Percentiles rank a stretch among this genome's conserved stretches.
Conservation (phyloP, 2,329 filamentous ascomycete genomes). For the Aspergillus jensenii region DNA sequence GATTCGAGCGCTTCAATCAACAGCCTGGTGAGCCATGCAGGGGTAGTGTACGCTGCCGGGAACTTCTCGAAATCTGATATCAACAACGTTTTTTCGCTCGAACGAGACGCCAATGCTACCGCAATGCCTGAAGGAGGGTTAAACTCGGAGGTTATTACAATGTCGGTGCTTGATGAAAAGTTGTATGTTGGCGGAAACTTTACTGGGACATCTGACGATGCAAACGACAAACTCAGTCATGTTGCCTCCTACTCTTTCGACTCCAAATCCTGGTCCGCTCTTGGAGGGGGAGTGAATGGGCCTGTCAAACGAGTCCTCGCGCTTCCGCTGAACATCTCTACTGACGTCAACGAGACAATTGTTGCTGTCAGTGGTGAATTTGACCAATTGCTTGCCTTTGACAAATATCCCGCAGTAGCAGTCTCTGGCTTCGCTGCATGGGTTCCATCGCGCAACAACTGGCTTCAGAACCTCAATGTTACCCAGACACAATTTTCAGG, state of each 20-base stretch:
- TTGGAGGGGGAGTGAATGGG: slow-evolving; percentile 86
- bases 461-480: slow-evolving; percentile 76
- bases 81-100: slow-evolving; percentile 75
- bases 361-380: slow-evolving; percentile 82
- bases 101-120: slow-evolving; percentile 57
- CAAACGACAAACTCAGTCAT: slow-evolving; percentile 66
- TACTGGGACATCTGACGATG: slow-evolving; percentile 65
- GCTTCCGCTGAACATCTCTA: slow-evolving; percentile 75
- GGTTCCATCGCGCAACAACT: slow-evolving; percentile 82
- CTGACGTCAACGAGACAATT: slow-evolving; percentile 66
- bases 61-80: slow-evolving; percentile 72
- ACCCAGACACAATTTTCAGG: slow-evolving; percentile 69
- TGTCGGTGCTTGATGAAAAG: slow-evolving; percentile 64
- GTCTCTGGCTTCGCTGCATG: slow-evolving; percentile 83
- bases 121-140: slow-evolving; percentile 70
- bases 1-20: slow-evolving; percentile 66
- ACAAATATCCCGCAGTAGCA: slow-evolving; percentile 58
- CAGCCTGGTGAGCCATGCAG: slow-evolving; percentile 63
- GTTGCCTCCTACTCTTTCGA: slow-evolving; percentile 73
- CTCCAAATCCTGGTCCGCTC: slow-evolving; percentile 69
- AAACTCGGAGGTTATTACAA: slow-evolving; percentile 72
- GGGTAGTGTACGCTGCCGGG: slow-evolving; percentile 74
- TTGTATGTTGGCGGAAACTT: slow-evolving; percentile 87
- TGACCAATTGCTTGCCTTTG: slow-evolving; percentile 66
- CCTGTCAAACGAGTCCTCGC: slow-evolving; percentile 72